Base-by-base conservation (phyloP, 1,284 basidiomycete species). In the Sanghuangporus baumii region DNA sequence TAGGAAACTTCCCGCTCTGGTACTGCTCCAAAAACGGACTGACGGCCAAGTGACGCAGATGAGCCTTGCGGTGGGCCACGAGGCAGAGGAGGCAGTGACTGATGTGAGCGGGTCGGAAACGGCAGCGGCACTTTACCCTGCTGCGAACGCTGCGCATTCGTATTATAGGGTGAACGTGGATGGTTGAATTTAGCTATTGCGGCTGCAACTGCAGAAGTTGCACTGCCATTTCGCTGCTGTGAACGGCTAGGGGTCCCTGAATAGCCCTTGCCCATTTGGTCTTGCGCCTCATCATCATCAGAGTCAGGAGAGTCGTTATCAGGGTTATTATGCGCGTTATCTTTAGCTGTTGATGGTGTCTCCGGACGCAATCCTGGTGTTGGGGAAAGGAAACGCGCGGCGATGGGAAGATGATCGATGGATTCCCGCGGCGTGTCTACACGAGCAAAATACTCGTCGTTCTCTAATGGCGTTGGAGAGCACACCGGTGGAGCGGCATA, bases 331-430 rank as follows among this genome's bases (percentile, higher is more conserved):
- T 84, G 84, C 1, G 79, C 78, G 20, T 69, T 68, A 26, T 65
- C 72, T 62, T 60, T 68, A 68, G 59, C 57, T 6, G 62, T 65
- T n/a, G 68, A 77, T 38, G 73, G 77, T 34, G 79, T 81, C 37
- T 84, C 81, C 16, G 81, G 78, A 55, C 79, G 79, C 67, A 81
- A 78, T 38, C 84, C 81, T 7, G 82, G 80, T 47, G 81, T 83
- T 2, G 90, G 87, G 6, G 90, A 89, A 76, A 94, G 89, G 79
- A 95, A 98, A 59, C 91, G 89, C 26, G 94, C 87, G 41, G 95
- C 95, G 67, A 98, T 98, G 50, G 95, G 94, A 6, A 98, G 82
- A 62, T 88, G 80, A 14, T 94, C 91, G 43, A 82, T 74, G 0
- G 91, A 91, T 66, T 89, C 89, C 31, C 79, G 82, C 0, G 79